These are phyloP conservation scores for Prunus davidiana DNA, from an alignment of 306 rosid species.

Conservation along the genomic window DNA sequence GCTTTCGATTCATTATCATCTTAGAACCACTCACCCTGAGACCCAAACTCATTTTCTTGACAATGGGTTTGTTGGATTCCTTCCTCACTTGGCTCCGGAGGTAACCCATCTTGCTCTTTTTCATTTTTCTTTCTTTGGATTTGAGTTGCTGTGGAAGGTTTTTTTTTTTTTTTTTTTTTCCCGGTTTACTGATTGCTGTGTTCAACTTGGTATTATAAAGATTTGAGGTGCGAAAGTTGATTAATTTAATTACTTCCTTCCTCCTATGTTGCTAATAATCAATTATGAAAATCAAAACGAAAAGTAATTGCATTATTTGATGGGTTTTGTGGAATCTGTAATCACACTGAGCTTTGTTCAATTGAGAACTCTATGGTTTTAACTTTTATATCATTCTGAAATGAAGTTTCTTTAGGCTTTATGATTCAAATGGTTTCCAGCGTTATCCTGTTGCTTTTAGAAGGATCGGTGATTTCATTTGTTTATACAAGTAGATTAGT, in stretches of 20 bases:
- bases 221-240: too few species aligned
- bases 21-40: not conserved
- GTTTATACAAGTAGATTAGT: not conserved
- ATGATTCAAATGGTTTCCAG: not conserved
- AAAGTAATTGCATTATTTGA: not conserved
- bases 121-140: not conserved
- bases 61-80: conserved; percentile 87
- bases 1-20: not conserved
- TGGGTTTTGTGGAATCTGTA: not conserved
- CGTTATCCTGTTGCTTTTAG: not conserved
- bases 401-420: not conserved
- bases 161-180: not conserved
- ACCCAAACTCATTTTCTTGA: not conserved
- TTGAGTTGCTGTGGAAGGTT: not conserved
- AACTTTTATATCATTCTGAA: not conserved
- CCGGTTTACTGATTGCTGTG: not conserved
- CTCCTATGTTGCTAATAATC: not conserved
- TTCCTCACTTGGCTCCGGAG: conserved; percentile 94
- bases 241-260: not conserved
- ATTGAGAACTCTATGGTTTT: not conserved
- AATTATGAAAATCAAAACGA: not conserved
- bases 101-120: conserved; percentile 27
- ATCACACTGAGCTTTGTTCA: not conserved
- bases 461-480: not conserved
- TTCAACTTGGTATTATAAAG: not conserved